Conservation (phyloP, 345 rosid species). For the Mallotus nudiflorus region DNA sequence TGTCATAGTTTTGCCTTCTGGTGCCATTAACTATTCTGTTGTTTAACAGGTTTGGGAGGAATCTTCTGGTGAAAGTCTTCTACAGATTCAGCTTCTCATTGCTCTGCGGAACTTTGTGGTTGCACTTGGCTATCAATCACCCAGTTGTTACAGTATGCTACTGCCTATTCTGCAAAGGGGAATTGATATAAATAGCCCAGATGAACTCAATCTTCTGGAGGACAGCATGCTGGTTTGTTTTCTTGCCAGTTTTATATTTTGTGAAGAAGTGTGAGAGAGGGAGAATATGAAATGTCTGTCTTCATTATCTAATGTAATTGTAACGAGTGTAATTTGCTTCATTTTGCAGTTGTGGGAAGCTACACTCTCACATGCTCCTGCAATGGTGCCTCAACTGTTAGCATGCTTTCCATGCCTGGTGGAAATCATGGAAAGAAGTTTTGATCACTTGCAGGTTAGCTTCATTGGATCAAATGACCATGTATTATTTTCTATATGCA, state of each 20-base stretch:
- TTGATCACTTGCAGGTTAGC: slow-evolving; percentile 90
- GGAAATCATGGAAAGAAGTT: slow-evolving; percentile 84
- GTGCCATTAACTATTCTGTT: slow-evolving; percentile 5
- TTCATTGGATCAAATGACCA: neutral
- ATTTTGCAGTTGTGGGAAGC: slow-evolving; percentile 94
- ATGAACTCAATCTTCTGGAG: slow-evolving; percentile 89
- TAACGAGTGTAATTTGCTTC: slow-evolving; percentile 18
- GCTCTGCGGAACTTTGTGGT: slow-evolving; percentile 85
- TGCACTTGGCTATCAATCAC: slow-evolving; percentile 88
- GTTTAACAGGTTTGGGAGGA: slow-evolving; percentile 86
- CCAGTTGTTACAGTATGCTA: slow-evolving; percentile 69
- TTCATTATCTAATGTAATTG: slow-evolving; percentile 14
- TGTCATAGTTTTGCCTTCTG: neutral
- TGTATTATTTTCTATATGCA: neutral
- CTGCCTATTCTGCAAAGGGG: slow-evolving; percentile 89
- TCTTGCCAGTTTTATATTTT: neutral
- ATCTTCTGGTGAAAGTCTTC: slow-evolving; percentile 93
- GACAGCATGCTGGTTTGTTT: slow-evolving; percentile 85
- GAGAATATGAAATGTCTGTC: slow-evolving; percentile 6
- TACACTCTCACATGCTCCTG: slow-evolving; percentile 83
- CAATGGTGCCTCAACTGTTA: slow-evolving; percentile 82
- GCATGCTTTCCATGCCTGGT: slow-evolving; percentile 74
- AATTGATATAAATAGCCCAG: slow-evolving; percentile 81
- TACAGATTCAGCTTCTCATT: slow-evolving; percentile 95
- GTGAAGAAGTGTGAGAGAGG: neutral